Evolutionary conservation across 106 monocot species (phyloP), one percentile per base, ranked within the genome.

Genomic region (Gastrodia elata): DNA sequence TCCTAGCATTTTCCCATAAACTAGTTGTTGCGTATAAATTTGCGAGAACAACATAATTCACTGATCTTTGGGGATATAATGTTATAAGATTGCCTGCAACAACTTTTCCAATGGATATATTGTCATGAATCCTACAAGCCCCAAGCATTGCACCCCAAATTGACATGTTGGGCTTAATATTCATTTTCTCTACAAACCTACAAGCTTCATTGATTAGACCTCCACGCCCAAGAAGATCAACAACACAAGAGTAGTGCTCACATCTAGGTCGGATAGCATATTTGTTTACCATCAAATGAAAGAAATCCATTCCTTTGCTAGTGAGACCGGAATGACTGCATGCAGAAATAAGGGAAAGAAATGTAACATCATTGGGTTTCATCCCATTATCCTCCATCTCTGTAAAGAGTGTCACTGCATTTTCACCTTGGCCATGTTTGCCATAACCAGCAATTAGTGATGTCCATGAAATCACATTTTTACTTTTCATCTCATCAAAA

Each of bases 301-400:
- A 83, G 28, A 76, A 77, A 24, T 82, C 40, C 79, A 85, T 74
- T 39, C 89, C 95, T 81, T 86, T 75, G 22, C 74, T 68, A 36
- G 76, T 84, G 77, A 87, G 80, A 24, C 92, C 92, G 34, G 83
- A 76, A 73, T 96, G 91, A 35, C 87, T 81, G 39, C 92, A 96
- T 65, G 92, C 85, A 84, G 78, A 84, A 6, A 96, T 77, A 73
- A 92, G 77, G 38, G 89, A 83, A 72, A 96, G 84, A 77, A 92
- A 96, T 33, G 95, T 96, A 20, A 96, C 80, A 73, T 96, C 89
- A 84, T 96, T 96, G 73, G 95, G 92, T 39, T 82, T 78, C 30
- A 87, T 73, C 20, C 91, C 85, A 24, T 75, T 41, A 58, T 81
- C 43, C 65, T 86, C 88, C 94, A 94, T 94, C 38, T 76, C 76